Evolutionary conservation across 371 early-diverging fungal genomes (phyloP), one percentile per base, ranked within the genome.

Genomic region (Smittium culicis): DNA sequence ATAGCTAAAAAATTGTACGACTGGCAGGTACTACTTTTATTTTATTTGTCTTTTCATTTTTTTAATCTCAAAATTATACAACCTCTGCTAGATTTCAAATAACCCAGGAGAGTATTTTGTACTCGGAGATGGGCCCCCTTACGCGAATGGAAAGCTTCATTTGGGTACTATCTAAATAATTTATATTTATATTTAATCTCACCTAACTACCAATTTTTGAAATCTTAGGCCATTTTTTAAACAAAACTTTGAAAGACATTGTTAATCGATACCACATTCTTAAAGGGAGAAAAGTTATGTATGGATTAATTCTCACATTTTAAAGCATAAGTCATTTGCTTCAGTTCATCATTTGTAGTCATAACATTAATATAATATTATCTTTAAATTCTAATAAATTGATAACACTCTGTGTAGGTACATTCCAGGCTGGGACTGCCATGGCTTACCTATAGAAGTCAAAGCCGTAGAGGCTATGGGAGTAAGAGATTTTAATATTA

Each of bases 121-220:
- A n/a, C 83, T 94, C 62, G 95, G 94, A 71, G 97, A 97, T 77
- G 96, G 98, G 1, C 98, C 98, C 35, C 98, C 98, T 17, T 97
- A 94, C 79, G 96, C 96, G 35, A 94, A 94, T 71, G 98, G 96
- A 56, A 83, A 88, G 66, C 85, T 95, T 20, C 96, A 97, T 73
- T 86, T 88, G 59, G 95, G 66, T 60, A 14, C 5, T 65, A 65
- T 65, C 5, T 34, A 25, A 14, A 8, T 29, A 34, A 14, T 65
- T 65, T 31, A 56, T 2, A 59, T 16, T 14, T 29, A 16, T 5
- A 11, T 25, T n/a, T 35, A 45, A 3, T n/a, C 25, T 63, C 3
- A 16, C 27, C 5, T 63, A 3, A 11, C 3, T 63, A 20, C 25
- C 27, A 3, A 57, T 29, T 29, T 14, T 56, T 65, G 2, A n/a